A percentile compares a stretch with the other conserved stretches of the same genome.
Evolutionary conservation across 495 filamentous ascomycete genomes (phyloP).

Genomic region (Penicillium silybi): DNA sequence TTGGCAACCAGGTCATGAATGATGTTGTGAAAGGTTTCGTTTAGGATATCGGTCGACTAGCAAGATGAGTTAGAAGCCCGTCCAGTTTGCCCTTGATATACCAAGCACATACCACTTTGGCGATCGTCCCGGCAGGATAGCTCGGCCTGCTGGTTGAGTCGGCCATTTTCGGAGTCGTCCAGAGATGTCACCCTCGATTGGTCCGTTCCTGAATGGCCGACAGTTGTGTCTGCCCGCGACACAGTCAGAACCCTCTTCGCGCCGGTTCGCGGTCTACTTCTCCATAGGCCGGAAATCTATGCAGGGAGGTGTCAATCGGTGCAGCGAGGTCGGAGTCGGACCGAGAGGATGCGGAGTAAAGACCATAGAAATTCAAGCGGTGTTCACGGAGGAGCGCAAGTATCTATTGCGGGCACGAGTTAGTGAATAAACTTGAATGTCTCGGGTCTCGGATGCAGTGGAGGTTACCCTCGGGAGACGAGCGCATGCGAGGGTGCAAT

Average conservation of each 20-base stretch:
- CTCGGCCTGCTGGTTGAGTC: constrained; percentile 33
- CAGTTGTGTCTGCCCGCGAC: constrained; percentile 25
- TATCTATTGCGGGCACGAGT: neutral
- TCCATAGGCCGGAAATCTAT: constrained; percentile 29
- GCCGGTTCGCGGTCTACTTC: constrained; percentile 21
- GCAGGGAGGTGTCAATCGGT: constrained; percentile 20
- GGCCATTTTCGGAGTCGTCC: constrained; percentile 31
- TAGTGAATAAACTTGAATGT: neutral
- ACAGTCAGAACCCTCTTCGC: constrained; percentile 22
- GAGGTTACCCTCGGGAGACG: neutral
- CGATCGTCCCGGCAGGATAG: constrained; percentile 41
- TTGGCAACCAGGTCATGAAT: constrained; percentile 67
- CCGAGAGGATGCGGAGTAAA: constrained; percentile 11
- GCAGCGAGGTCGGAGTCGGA: constrained; percentile 13
- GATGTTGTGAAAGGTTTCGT: constrained; percentile 69
- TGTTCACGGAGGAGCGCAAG: neutral
- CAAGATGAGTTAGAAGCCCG: constrained; percentile 7
- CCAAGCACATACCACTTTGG: constrained; percentile 39
- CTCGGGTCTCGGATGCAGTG: neutral
- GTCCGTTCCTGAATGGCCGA: constrained; percentile 17
- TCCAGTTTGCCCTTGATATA: neutral
- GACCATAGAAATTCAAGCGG: constrained; percentile 6
- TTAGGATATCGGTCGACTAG: constrained; percentile 53
- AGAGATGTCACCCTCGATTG: constrained; percentile 3
- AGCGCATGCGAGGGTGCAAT: neutral